Conservation (phyloP, 805 yeast genomes). For the Saitoella complicata region DNA sequence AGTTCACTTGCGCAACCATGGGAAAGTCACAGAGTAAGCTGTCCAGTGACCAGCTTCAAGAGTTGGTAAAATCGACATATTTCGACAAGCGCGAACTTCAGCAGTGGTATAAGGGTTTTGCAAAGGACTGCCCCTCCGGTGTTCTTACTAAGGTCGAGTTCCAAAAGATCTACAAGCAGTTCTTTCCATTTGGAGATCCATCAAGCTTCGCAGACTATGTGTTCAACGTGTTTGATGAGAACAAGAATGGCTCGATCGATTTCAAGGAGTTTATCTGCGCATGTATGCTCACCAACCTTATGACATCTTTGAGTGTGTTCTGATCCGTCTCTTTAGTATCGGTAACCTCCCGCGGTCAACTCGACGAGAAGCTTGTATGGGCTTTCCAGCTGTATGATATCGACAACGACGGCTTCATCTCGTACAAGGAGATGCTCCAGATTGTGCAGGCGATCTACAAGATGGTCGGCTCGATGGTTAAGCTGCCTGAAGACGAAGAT, state of each 20-base stretch:
- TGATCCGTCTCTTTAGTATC: background rate
- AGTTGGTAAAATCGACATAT: constrained; percentile 69
- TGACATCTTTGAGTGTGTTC: background rate
- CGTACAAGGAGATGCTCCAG: constrained; percentile 60
- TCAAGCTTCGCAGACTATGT: constrained; percentile 76
- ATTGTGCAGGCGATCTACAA: constrained; percentile 75
- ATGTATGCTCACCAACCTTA: constrained; percentile 44
- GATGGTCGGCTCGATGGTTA: constrained; percentile 92
- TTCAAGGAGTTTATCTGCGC: constrained; percentile 87
- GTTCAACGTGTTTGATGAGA: constrained; percentile 76
- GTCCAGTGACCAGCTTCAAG: constrained; percentile 74
- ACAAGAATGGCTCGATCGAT: constrained; percentile 64
- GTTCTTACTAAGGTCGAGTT: constrained; percentile 76
- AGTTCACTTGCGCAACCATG: constrained; percentile 29
- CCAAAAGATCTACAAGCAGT: constrained; percentile 82
- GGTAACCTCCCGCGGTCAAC: constrained; percentile 32
- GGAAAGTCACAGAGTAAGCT: constrained; percentile 90
- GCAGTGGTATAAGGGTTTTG: constrained; percentile 92
- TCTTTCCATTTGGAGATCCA: constrained; percentile 97
- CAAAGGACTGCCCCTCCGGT: constrained; percentile 86
- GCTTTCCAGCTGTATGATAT: constrained; percentile 77
- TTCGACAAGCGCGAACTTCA: constrained; percentile 88
- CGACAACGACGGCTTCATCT: constrained; percentile 59
- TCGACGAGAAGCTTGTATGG: constrained; percentile 78
- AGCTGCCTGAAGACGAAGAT: constrained; percentile 69